phyloP scores from a whole-genome alignment of 176 grass and related monocot genomes.

The Oryza coarctata region DNA sequence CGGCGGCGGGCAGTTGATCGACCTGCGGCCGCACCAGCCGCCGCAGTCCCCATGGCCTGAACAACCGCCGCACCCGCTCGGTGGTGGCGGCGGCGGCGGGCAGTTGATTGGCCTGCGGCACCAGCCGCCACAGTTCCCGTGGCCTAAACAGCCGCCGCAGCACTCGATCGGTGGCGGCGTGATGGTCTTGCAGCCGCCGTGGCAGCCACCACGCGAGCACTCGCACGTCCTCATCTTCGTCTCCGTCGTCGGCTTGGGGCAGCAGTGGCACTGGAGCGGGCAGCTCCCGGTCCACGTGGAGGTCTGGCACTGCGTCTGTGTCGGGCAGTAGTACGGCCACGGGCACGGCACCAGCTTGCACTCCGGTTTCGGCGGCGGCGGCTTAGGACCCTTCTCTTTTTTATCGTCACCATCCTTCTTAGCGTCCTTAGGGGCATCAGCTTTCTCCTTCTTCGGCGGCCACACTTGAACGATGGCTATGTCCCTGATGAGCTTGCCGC shows the following conservation, averaged over 20 bases:
- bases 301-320: background rate
- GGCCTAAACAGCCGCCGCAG: too few relatives aligned
- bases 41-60: background rate
- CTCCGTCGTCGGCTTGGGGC: slow-evolving; percentile 3
- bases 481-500: background rate
- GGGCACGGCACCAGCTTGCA: slow-evolving; percentile 10
- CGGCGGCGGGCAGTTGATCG: background rate
- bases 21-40: background rate
- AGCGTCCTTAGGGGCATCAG: too few relatives aligned
- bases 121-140: too few relatives aligned
- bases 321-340: background rate
- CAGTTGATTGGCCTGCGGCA: too few relatives aligned
- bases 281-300: slow-evolving; percentile 9
- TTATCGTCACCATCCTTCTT: too few relatives aligned
- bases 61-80: background rate
- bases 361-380: background rate
- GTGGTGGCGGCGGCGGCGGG: too few relatives aligned
- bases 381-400: too few relatives aligned
- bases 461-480: background rate
- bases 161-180: too few relatives aligned
- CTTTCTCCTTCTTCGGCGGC: background rate
- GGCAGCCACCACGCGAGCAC: background rate
- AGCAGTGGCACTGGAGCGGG: slow-evolving; percentile 18
- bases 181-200: background rate
- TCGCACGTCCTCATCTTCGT: background rate